phyloP scores from a whole-genome alignment of 495 filamentous ascomycete genomes.

The Talaromyces adpressus region DNA sequence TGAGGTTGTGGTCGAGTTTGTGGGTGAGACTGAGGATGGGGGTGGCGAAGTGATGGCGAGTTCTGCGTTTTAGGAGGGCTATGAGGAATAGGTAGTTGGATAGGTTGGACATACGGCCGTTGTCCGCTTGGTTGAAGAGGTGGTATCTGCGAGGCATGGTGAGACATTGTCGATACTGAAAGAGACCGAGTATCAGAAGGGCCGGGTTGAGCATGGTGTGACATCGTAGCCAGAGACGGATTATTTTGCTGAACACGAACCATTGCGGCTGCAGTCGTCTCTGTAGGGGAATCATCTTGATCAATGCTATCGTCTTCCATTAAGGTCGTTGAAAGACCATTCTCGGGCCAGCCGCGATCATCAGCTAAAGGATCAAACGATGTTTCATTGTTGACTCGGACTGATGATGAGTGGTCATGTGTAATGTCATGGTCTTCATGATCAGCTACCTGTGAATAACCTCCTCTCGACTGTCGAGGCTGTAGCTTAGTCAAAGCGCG shows the following conservation, averaged over 20 bases:
- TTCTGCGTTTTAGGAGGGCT: slow-evolving; percentile 8
- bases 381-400: neutral
- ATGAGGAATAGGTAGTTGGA: slow-evolving; percentile 14
- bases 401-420: neutral
- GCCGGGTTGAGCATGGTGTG: slow-evolving; percentile 4
- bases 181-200: neutral
- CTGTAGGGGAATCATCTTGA: slow-evolving; percentile 15
- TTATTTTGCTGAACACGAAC: slow-evolving; percentile 2
- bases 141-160: slow-evolving; percentile 11
- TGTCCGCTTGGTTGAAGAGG: slow-evolving; percentile 7
- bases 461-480: slow-evolving; percentile 16
- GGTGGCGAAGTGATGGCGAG: slow-evolving; percentile 7
- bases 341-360: slow-evolving; percentile 28
- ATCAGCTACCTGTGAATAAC: neutral
- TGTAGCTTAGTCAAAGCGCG: slow-evolving; percentile 36
- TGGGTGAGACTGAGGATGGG: slow-evolving; percentile 15
- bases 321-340: slow-evolving; percentile 20
- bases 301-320: slow-evolving; percentile 24
- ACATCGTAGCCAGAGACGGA: neutral
- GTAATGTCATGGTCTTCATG: neutral
- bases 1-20: slow-evolving; percentile 14
- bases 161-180: slow-evolving; percentile 1
- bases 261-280: neutral
- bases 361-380: slow-evolving; percentile 6
- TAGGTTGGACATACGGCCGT: slow-evolving; percentile 17